These are phyloP conservation scores for Sesbania bispinosa DNA, from an alignment of 306 rosid genomes.

Conservation along the genomic window DNA sequence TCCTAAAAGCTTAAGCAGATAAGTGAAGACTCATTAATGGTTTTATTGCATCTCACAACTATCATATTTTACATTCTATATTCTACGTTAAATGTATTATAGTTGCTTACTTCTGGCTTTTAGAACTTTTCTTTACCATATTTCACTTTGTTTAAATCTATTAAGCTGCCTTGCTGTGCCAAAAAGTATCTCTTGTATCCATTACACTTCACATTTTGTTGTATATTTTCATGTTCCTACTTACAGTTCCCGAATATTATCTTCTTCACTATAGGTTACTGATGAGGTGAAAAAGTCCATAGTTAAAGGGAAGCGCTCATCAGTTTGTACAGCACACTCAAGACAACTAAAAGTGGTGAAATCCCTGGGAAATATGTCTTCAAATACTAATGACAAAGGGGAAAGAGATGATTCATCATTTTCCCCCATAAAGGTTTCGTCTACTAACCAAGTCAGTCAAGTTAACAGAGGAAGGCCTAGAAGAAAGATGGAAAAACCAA, in stretches of 20 bases:
- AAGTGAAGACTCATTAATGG: too few relatives aligned
- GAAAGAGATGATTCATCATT: constrained; percentile 45
- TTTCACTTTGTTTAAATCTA: neutral
- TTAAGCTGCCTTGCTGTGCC: constrained; percentile 5
- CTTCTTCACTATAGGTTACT: constrained; percentile 46
- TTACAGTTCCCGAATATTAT: constrained; percentile 19
- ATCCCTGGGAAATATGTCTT: constrained; percentile 42
- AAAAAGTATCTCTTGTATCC: constrained; percentile 3
- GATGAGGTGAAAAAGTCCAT: constrained; percentile 53
- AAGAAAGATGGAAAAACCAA: constrained; percentile 57
- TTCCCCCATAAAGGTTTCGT: constrained; percentile 41
- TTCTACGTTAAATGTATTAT: neutral
- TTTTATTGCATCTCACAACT: constrained; percentile 1
- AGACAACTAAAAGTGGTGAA: constrained; percentile 48
- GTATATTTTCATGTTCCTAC: constrained; percentile 20
- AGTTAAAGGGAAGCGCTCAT: constrained; percentile 67
- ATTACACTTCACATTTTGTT: neutral
- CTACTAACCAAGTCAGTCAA: constrained; percentile 42
- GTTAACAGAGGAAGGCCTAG: constrained; percentile 49
- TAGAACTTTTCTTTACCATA: neutral
- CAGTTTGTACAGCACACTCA: constrained; percentile 46
- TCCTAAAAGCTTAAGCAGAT: too few relatives aligned
- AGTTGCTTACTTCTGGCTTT: constrained; percentile 15
- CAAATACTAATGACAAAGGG: constrained; percentile 41
- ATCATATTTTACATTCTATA: neutral